phyloP scores from a whole-genome alignment of 73 alveolate genomes.

The Symbiodinium pilosum region DNA sequence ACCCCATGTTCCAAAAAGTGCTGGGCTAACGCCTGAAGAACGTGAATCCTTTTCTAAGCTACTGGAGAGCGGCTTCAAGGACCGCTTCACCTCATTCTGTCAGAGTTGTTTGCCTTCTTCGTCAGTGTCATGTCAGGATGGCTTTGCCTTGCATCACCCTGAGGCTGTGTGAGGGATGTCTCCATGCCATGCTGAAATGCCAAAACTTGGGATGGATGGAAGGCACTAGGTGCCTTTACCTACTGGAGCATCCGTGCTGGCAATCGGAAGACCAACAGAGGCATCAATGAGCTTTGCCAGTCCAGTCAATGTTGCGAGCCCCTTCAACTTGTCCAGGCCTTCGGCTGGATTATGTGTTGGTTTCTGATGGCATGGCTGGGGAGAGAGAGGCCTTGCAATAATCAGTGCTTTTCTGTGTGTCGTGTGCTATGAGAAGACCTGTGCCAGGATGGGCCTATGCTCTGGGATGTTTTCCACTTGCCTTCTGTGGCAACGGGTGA shows the following conservation, averaged over 20 bases:
- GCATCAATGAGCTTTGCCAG: no score
- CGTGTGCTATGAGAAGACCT: not conserved
- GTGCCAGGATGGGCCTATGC: not conserved
- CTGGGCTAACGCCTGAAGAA: conserved; percentile 60
- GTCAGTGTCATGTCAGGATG: conserved; percentile 13
- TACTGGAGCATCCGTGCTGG: conserved; percentile 92
- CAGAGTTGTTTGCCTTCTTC: not conserved
- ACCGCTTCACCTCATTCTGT: not conserved
- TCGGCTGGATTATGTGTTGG: conserved; percentile 87
- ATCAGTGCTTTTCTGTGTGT: no score
- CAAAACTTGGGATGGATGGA: no score
- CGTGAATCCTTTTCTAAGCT: conserved; percentile 69
- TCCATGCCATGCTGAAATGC: not conserved
- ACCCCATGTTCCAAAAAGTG: conserved; percentile 85
- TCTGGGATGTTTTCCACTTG: conserved; percentile 77
- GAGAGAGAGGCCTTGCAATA: not conserved
- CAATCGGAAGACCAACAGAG: conserved; percentile 61
- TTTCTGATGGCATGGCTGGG: conserved; percentile 8
- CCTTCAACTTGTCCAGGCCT: conserved; percentile 33
- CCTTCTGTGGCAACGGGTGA: conserved; percentile 89
- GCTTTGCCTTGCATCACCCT: conserved; percentile 61
- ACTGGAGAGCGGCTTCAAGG: conserved; percentile 92
- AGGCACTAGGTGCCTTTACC: conserved; percentile 85
- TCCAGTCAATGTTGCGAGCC: no score
- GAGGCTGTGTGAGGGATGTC: no score